Evolutionary conservation across 108 stramenopile genomes (phyloP), one percentile per base, ranked within the genome.

Genomic region (Discostella stelligeroides): DNA sequence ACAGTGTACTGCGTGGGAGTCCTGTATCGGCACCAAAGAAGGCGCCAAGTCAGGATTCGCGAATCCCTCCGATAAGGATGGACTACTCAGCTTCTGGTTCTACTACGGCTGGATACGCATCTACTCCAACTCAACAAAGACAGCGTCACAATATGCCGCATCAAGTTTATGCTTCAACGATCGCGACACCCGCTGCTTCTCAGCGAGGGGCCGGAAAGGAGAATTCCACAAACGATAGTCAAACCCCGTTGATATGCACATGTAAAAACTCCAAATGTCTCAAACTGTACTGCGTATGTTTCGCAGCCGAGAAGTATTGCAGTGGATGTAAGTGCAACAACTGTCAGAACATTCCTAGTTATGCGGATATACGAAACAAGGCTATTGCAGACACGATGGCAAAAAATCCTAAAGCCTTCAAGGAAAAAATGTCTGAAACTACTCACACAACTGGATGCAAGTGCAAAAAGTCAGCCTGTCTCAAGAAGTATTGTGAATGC

Each of bases 401-500:
- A n/a, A 95, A 94, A 76, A 95, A 95, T 63, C 80, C 91, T 28
- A 69, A 85, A 29, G 95, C 95, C 27, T 95, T 96, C 71, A 78
- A 94, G 55, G 78, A 78, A 23, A 81, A 83, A 39, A 72, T 92
- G 50, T 62, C 65, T 20, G 64, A 76, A 40, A 79, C 75, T 8
- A 80, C 80, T 13, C 96, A 98, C 85, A 83, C 80, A 57, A 88
- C 85, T 27, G 98, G 98, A 27, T 99, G 99, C 72, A 86, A 87
- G 74, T 99, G 99, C 85, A 95, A 90, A 63, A 90, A 88, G 64
- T 90, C 90, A 4, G 80, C 80, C 24, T 99, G 99, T 82, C 85
- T 99, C 47, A 99, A 99, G 71, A 98, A 97, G 64, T 98, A 97
- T 70, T 99, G 99, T 83, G 99, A 99, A 81, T 99, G 99, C 79